These are phyloP conservation scores for Cystobasidium pallidum DNA, from an alignment of 1,284 basidiomycete genomes.

Conservation along the genomic window DNA sequence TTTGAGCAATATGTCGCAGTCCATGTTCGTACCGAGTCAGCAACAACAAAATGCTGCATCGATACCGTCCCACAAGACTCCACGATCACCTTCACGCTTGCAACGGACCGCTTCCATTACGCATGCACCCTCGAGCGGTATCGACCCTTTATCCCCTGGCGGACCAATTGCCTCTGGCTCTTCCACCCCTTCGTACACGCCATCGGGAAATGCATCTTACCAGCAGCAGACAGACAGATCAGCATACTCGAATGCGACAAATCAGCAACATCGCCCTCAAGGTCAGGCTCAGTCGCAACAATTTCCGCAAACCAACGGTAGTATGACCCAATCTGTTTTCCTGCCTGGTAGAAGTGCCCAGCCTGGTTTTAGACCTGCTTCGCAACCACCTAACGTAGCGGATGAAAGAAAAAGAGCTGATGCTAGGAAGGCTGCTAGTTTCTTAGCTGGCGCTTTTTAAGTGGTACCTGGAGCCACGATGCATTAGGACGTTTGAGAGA, in stretches of 20 bases:
- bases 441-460: conserved; percentile 43
- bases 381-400: background rate
- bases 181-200: background rate
- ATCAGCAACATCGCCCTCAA: background rate
- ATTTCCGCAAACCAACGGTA: background rate
- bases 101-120: conserved; percentile 10
- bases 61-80: background rate
- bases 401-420: conserved; percentile 45
- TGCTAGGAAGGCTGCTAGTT: conserved; percentile 40
- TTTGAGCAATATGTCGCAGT: conserved; percentile 13
- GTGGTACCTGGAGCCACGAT: background rate
- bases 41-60: background rate
- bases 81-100: background rate
- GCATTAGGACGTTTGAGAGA: no score
- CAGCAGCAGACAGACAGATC: background rate
- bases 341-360: conserved; percentile 39
- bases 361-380: conserved; percentile 20
- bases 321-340: conserved; percentile 41
- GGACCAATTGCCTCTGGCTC: background rate
- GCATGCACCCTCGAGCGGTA: background rate
- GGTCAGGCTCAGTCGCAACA: background rate
- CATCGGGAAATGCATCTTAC: background rate
- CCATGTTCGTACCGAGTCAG: conserved; percentile 7
- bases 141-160: conserved; percentile 6
- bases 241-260: background rate